These are phyloP conservation scores for Ilyonectria mors-panacis DNA, from an alignment of 2,329 filamentous ascomycete genomes.

Conservation along the genomic window DNA sequence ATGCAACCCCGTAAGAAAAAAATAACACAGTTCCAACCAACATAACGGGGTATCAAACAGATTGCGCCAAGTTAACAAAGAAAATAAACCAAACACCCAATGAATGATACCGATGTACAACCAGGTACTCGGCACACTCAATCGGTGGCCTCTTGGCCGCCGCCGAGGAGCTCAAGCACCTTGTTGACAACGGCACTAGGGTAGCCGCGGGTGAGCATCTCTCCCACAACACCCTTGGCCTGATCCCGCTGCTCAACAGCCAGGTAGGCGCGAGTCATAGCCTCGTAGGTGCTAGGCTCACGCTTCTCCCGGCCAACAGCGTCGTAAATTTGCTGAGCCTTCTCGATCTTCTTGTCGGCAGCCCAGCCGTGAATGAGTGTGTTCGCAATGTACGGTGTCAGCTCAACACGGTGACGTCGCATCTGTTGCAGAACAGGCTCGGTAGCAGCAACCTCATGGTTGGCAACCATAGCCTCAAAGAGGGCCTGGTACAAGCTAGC, in stretches of 20 bases:
- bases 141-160: constrained; percentile 58
- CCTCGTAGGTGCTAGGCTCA: constrained; percentile 98
- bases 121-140: constrained; percentile 33
- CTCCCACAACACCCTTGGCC: constrained; percentile 85
- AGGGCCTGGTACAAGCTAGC: constrained; percentile 95
- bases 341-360: constrained; percentile 82
- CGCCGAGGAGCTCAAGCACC: constrained; percentile 89
- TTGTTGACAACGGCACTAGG: constrained; percentile 93
- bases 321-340: constrained; percentile 84
- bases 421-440: constrained; percentile 83
- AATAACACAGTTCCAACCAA: constrained; percentile 38
- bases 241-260: constrained; percentile 83
- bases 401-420: constrained; percentile 79
- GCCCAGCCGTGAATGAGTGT: constrained; percentile 98
- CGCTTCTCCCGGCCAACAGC: constrained; percentile 83
- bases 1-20: constrained; percentile 42
- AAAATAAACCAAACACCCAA: constrained; percentile 40
- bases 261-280: constrained; percentile 95
- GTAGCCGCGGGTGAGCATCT: constrained; percentile 93
- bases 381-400: constrained; percentile 98
- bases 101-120: constrained; percentile 13
- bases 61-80: constrained; percentile 45
- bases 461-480: constrained; percentile 98
- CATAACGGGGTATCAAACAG: constrained; percentile 52
- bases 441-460: constrained; percentile 85